Percentiles rank a stretch among this genome's conserved stretches.
Conservation (phyloP, 306 rosid species). For the Vicia faba region DNA sequence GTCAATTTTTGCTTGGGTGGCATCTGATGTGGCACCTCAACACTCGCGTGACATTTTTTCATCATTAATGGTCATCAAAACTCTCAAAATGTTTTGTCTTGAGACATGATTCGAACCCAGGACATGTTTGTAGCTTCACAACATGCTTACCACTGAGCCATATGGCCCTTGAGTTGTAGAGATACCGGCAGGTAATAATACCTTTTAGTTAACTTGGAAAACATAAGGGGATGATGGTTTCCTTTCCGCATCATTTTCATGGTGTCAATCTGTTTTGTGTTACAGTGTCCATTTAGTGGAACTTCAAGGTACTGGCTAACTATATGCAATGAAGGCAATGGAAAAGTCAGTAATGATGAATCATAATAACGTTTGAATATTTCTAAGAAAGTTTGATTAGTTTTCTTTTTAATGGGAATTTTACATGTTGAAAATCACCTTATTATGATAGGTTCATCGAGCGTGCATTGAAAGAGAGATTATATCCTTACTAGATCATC, state of each 20-base stretch:
- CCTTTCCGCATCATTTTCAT: slow-evolving; percentile 2
- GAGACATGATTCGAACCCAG: too few species aligned
- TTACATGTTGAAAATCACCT: slow-evolving; percentile 15
- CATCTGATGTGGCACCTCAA: too few species aligned
- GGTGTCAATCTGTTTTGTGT: too few species aligned
- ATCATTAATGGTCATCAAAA: too few species aligned
- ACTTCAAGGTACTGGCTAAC: slow-evolving; percentile 71
- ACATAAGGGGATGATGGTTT: not conserved
- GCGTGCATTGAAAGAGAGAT: slow-evolving; percentile 91
- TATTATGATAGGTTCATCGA: slow-evolving; percentile 78
- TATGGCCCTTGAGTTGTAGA: slow-evolving; percentile 89
- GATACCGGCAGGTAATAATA: slow-evolving; percentile 85
- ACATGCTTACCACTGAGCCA: too few species aligned
- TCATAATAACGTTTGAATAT: slow-evolving; percentile 82
- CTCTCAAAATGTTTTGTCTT: too few species aligned
- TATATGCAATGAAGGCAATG: slow-evolving; percentile 98
- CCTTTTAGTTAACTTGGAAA: not conserved
- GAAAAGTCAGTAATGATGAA: slow-evolving; percentile 80
- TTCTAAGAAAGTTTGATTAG: slow-evolving; percentile 22
- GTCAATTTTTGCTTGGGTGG: too few species aligned
- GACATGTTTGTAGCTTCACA: too few species aligned
- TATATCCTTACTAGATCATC: slow-evolving; percentile 87
- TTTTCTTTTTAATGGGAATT: slow-evolving; percentile 16
- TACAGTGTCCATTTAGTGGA: slow-evolving; percentile 97
- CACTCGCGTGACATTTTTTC: too few species aligned